Evolutionary conservation across 208 protist genomes (phyloP), one percentile per base, ranked within the genome.

Genomic region (Trypanosoma cruzi): DNA sequence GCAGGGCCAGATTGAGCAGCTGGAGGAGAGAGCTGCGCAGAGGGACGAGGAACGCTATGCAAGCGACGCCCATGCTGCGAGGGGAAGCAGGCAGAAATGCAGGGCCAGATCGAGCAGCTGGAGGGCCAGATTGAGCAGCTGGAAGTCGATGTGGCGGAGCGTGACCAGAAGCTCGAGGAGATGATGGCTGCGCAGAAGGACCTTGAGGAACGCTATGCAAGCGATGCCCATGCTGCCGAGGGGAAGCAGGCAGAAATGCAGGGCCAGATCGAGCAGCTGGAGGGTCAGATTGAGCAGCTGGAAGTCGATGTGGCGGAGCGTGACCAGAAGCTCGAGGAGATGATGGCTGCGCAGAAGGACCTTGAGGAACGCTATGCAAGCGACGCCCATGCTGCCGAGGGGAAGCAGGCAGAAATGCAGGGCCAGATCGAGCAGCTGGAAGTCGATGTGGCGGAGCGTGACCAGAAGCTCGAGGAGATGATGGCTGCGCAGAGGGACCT

Each of bases 191-290:
- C 48, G 10, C 61, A 71, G 64, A 64, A 78, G 53, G 40, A 65
- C 2, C 24, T 73, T 64, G 46, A 73, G 61, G 50, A 63, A 34
- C 52, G 32, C 13, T 53, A 60, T 37, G 68, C 20, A 6, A 56
- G 52, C 28, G 54, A 77, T 50, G 44, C 69, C 2, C 40, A 52
- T 40, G 57, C 75, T 71, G 36, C 53, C 49, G 48, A 61, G n/a
- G 63, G 77, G 22, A 32, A 77, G 49, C 73, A 73, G 6, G 24
- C 54, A 4, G 68, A 62, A 2, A 67, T 65, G 10, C 48, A 54
- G 26, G 34, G 53, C 40, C 69, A 81, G 69, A 64, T 89, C 3
- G 54, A 79, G 64, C 3, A 55, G 24, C 65, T 73, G 7, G 62
- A 86, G 62, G 34, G 69, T n/a, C n/a, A n/a, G n/a, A n/a, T n/a